Percentiles rank a stretch among this genome's conserved stretches.
These are phyloP conservation scores for Stephanodiscus minutulus DNA, from an alignment of 108 stramenopile species.

Conservation along the genomic window DNA sequence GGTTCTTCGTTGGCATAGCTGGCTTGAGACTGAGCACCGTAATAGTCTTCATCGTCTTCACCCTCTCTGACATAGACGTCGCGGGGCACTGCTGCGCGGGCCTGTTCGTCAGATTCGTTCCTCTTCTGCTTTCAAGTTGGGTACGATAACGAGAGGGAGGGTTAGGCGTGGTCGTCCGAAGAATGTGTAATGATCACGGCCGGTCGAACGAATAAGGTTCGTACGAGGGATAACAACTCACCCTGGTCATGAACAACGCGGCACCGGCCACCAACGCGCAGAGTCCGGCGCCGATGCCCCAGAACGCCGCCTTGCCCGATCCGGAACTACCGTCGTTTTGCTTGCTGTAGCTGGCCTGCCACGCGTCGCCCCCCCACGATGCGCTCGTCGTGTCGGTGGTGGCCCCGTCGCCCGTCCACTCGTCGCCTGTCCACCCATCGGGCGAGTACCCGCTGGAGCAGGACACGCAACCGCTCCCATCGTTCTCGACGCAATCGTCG, in stretches of 20 bases:
- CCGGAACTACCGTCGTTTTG: background rate
- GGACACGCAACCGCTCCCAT: background rate
- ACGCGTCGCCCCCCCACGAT: background rate
- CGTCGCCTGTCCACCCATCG: background rate
- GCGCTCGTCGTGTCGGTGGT: background rate
- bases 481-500: background rate
- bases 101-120: background rate
- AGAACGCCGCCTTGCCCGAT: background rate
- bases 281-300: background rate
- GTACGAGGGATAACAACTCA: background rate
- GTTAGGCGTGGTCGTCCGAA: background rate
- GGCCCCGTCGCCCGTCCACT: background rate
- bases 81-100: background rate
- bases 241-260: conserved; percentile 2
- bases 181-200: background rate
- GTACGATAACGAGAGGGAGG: background rate
- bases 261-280: conserved; percentile 1
- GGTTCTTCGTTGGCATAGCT: no score
- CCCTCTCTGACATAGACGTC: background rate
- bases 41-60: background rate
- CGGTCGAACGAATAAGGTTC: background rate
- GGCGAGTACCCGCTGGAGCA: background rate
- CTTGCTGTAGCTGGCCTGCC: background rate
- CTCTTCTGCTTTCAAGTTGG: background rate
- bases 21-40: no score